phyloP scores from a whole-genome alignment of 495 filamentous ascomycete species.

The Xylaria bambusicola region DNA sequence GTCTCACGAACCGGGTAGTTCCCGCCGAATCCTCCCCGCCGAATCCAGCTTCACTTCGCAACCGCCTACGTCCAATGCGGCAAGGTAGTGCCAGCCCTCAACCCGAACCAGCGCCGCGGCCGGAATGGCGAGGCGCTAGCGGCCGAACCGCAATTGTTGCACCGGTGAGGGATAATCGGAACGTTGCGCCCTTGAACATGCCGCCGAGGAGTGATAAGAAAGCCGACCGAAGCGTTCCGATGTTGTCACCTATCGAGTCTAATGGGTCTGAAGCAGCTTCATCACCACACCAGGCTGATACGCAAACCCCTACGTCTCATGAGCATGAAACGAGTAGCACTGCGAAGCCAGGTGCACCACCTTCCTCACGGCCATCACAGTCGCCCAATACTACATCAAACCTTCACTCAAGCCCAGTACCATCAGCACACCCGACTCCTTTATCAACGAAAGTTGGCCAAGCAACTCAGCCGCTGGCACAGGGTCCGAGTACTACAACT shows the following conservation, averaged over 20 bases:
- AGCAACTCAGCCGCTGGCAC: conserved; percentile 10
- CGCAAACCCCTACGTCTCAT: not conserved
- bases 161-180: conserved; percentile 46
- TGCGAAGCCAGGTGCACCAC: not conserved
- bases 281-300: conserved; percentile 13
- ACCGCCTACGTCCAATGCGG: conserved; percentile 43
- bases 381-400: conserved; percentile 15
- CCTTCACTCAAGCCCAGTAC: conserved; percentile 4
- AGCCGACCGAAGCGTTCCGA: conserved; percentile 21
- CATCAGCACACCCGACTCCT: conserved; percentile 38
- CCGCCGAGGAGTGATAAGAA: conserved; percentile 49
- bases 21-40: conserved; percentile 25
- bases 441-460: conserved; percentile 32
- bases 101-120: conserved; percentile 41
- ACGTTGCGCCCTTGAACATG: conserved; percentile 44
- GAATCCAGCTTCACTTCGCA: conserved; percentile 39
- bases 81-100: conserved; percentile 36
- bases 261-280: conserved; percentile 24
- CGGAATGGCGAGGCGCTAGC: conserved; percentile 56
- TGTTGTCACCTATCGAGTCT: conserved; percentile 27
- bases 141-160: conserved; percentile 51
- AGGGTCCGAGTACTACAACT: not conserved
- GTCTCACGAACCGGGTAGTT: conserved; percentile 33
- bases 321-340: not conserved
- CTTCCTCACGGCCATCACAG: conserved; percentile 20